Base-by-base conservation (phyloP, 768 basidiomycete species). In the Pholiota microspora region DNA sequence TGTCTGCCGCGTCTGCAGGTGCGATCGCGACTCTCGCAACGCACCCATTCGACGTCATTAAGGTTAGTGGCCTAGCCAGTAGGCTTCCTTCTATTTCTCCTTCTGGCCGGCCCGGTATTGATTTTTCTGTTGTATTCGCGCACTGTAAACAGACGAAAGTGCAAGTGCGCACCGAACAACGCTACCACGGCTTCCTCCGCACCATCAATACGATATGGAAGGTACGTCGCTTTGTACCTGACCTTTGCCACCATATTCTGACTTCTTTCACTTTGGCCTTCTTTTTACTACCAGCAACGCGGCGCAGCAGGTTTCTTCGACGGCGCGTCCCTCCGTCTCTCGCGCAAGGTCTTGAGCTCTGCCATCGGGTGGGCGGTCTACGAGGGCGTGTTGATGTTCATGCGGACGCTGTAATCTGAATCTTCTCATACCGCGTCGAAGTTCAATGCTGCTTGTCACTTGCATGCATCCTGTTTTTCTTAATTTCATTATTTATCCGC, bases 11-110 rank as follows among this genome's bases (percentile, higher is more conserved):
- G 0, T 76, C 84, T 0, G 94, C 94, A 7, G 91, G 94, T 2
- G 85, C 85, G 1, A 76, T 94, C 49, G 93, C 93, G 0, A 96
- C 94, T 0, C 70, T 94, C 51, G 78, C 78, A 1, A 98, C 95
- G 1, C 92, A 94, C 62, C 95, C 95, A 2, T 96, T 96, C 60
- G 94, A 98, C 66, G 92, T 94, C 38, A 80, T 97, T 59, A 98
- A 98, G 79, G 93, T 91, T 58, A 25, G 58, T 47, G 10, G 29
- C 45, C 29, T 12, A 31, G 29, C 29, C 29, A 31, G 29, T 31
- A 31, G 29, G 29, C 29, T 6, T 6, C 29, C 6, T 31, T 31
- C 29, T 31, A 31, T 31, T 31, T 31, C 12, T 6, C 6, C 29
- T 31, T 31, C 29, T 12, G 31, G 29, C 7, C 47, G 18, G 7